phyloP scores from a whole-genome alignment of 1,284 basidiomycete species.

The Ustilago xerochloae region DNA sequence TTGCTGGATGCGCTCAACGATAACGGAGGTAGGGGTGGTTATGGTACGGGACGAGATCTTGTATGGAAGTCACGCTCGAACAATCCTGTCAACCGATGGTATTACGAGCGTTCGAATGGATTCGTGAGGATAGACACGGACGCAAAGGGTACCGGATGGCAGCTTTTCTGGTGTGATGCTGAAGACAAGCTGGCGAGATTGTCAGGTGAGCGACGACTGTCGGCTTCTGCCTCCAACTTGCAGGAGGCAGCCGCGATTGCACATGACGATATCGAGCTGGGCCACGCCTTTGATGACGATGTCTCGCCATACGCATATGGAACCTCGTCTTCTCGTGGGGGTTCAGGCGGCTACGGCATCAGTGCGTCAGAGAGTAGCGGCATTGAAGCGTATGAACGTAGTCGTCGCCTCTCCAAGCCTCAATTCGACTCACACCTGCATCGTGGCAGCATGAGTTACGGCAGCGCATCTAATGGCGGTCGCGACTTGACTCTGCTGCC shows the following conservation, averaged over 20 bases:
- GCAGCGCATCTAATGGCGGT: conserved; percentile 58
- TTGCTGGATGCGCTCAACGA: conserved; percentile 93
- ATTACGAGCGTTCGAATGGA: conserved; percentile 93
- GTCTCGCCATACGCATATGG: background rate
- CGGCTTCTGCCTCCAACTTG: conserved; percentile 36
- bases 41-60: conserved; percentile 89
- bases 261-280: conserved; percentile 39
- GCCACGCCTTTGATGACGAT: conserved; percentile 23
- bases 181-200: conserved; percentile 75
- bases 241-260: conserved; percentile 37
- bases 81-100: conserved; percentile 99
- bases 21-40: conserved; percentile 83
- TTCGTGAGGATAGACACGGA: conserved; percentile 77
- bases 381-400: conserved; percentile 37
- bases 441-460: conserved; percentile 59
- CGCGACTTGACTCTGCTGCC: conserved; percentile 70
- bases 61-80: conserved; percentile 92
- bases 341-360: background rate
- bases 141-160: conserved; percentile 73
- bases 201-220: conserved; percentile 53
- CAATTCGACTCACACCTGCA: conserved; percentile 51
- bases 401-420: conserved; percentile 58
- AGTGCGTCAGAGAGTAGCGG: conserved; percentile 14
- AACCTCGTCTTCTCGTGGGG: background rate
- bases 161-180: conserved; percentile 97